Conservation (phyloP, 2,329 filamentous ascomycete species). For the Truncatella angustata region DNA sequence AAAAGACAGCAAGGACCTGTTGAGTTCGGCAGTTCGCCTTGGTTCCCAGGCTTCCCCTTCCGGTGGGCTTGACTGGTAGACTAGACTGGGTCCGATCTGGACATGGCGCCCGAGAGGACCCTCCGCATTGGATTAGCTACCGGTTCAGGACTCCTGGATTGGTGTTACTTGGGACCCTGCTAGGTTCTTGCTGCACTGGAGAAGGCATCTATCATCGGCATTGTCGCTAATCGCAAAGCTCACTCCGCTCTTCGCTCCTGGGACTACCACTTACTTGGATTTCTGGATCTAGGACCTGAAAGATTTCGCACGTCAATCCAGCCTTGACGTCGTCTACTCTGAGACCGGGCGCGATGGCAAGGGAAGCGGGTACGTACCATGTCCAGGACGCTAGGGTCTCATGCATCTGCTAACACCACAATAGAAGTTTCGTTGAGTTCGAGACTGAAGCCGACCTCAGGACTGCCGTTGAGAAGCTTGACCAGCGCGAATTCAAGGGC, state of each 20-base stretch:
- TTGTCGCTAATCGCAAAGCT: slow-evolving; percentile 22
- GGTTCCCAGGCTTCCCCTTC: slow-evolving; percentile 14
- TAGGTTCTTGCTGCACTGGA: slow-evolving; percentile 27
- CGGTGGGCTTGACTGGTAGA: slow-evolving; percentile 19
- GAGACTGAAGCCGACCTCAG: slow-evolving; percentile 89
- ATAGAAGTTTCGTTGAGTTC: slow-evolving; percentile 89
- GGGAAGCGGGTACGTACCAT: slow-evolving; percentile 75
- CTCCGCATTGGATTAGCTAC: slow-evolving; percentile 24
- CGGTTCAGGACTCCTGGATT: slow-evolving; percentile 24
- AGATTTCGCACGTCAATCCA: slow-evolving; percentile 97
- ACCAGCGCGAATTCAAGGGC: slow-evolving; percentile 90
- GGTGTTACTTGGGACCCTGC: slow-evolving; percentile 29
- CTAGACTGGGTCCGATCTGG: slow-evolving; percentile 26
- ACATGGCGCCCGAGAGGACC: slow-evolving; percentile 25
- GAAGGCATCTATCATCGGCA: slow-evolving; percentile 24
- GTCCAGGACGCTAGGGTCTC: no score
- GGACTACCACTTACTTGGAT: slow-evolving; percentile 76
- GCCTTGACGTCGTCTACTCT: slow-evolving; percentile 96
- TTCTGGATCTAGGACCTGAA: slow-evolving; percentile 94
- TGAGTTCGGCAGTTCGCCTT: slow-evolving; percentile 14
- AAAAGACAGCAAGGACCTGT: slow-evolving; percentile 25
- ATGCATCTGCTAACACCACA: not conserved
- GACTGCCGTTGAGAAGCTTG: slow-evolving; percentile 90
- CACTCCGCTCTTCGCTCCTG: slow-evolving; percentile 42
- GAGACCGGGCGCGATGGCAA: slow-evolving; percentile 91